These are phyloP conservation scores for Paramecium sonneborni DNA, from an alignment of 73 alveolate species.

Conservation along the genomic window DNA sequence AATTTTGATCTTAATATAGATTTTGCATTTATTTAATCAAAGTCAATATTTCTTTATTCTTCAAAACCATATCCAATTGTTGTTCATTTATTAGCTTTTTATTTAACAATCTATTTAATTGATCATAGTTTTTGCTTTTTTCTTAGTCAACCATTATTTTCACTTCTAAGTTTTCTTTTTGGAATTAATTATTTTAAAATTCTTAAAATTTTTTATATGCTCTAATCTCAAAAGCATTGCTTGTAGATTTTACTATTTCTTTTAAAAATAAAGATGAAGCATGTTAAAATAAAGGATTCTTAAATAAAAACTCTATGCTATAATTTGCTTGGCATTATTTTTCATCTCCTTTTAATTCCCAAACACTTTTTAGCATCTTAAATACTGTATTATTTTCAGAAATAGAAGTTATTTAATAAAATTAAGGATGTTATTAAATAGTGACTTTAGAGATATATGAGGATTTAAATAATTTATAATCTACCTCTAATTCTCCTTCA, in stretches of 20 bases:
- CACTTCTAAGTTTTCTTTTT: not conserved
- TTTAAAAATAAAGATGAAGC: conserved; percentile 1
- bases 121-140: not conserved
- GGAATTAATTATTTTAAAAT: not conserved
- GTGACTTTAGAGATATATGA: not conserved
- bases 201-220: not conserved
- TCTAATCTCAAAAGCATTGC: not conserved
- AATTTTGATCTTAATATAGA: not conserved
- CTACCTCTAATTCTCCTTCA: conserved; percentile 48
- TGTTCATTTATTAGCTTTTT: not conserved
- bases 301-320: not conserved
- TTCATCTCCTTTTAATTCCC: conserved; percentile 27
- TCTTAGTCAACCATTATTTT: not conserved
- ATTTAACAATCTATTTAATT: not conserved
- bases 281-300: not conserved
- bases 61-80: not conserved
- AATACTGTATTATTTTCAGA: conserved; percentile 12
- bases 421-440: not conserved
- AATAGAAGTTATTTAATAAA: not conserved
- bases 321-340: conserved; percentile 18
- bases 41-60: not conserved
- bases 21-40: not conserved
- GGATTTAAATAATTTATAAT: conserved; percentile 9
- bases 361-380: conserved; percentile 10
- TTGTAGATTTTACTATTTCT: conserved; percentile 14